These are phyloP conservation scores for Craterostigma plantagineum DNA, from an alignment of 257 asterid genomes.

Conservation along the genomic window DNA sequence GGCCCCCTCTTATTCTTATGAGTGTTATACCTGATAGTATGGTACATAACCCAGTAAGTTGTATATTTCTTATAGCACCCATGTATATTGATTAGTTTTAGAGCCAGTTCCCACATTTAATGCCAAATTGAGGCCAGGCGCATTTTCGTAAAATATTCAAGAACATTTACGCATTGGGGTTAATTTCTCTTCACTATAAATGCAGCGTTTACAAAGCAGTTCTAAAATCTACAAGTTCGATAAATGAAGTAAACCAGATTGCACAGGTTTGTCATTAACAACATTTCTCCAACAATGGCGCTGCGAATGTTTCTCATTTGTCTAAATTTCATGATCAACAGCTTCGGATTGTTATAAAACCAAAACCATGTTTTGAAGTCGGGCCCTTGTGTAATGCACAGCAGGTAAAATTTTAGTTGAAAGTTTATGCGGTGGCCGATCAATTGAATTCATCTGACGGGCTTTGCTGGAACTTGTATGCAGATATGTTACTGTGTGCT, in stretches of 20 bases:
- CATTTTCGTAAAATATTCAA: too few relatives aligned
- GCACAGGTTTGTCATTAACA: constrained; percentile 44
- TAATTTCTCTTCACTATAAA: not conserved
- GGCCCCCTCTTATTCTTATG: constrained; percentile 6
- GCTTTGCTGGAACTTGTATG: not conserved
- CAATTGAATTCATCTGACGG: too few relatives aligned
- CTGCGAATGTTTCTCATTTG: constrained; percentile 8
- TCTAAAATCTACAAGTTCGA: constrained; percentile 35
- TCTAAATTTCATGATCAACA: constrained; percentile 21
- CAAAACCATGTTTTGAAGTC: constrained; percentile 65
- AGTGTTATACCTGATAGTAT: not conserved
- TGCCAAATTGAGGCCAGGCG: too few relatives aligned
- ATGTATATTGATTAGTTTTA: not conserved
- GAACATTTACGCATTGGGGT: too few relatives aligned
- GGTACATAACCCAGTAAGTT: too few relatives aligned
- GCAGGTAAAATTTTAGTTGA: constrained; percentile 34
- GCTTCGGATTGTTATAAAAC: constrained; percentile 75
- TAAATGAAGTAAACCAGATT: constrained; percentile 69
- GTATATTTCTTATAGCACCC: not conserved
- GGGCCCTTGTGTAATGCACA: constrained; percentile 79
- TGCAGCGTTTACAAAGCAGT: constrained; percentile 40
- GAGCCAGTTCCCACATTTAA: too few relatives aligned
- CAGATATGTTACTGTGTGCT: constrained; percentile 94
- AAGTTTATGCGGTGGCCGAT: not conserved
- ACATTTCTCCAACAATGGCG: constrained; percentile 7